These are phyloP conservation scores for Rhytidiadelphus loreus DNA, from an alignment of 225 moss, liverwort and hornwort species.

Conservation along the genomic window DNA sequence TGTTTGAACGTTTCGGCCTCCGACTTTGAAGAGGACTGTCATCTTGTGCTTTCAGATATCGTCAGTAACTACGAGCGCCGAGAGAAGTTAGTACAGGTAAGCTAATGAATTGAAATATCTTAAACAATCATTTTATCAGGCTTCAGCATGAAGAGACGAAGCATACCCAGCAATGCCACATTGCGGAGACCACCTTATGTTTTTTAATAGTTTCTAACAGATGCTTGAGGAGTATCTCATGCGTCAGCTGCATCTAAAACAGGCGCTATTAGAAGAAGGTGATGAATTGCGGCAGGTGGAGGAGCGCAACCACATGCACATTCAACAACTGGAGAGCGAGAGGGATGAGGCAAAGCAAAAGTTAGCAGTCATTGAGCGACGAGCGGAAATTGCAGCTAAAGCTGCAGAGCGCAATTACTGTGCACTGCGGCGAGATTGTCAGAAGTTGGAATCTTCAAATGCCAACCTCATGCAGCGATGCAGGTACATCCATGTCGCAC, in stretches of 20 bases:
- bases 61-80: conserved; percentile 64
- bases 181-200: background rate
- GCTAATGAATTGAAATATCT: background rate
- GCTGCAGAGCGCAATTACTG: conserved; percentile 54
- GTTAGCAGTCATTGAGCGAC: conserved; percentile 44
- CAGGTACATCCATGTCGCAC: conserved; percentile 34
- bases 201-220: background rate
- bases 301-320: conserved; percentile 41
- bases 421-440: conserved; percentile 55
- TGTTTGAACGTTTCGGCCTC: conserved; percentile 19
- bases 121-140: background rate
- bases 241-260: conserved; percentile 3
- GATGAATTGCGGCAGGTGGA: conserved; percentile 60
- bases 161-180: background rate
- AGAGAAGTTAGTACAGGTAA: conserved; percentile 75
- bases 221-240: conserved; percentile 11
- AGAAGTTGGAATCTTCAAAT: conserved; percentile 69
- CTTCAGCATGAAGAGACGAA: background rate
- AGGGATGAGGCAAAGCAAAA: conserved; percentile 48
- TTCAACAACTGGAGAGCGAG: conserved; percentile 59
- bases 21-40: conserved; percentile 42
- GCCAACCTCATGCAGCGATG: conserved; percentile 73
- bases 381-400: conserved; percentile 52
- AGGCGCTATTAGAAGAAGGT: conserved; percentile 75
- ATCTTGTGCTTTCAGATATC: conserved; percentile 44